A percentile compares a stretch with the other conserved stretches of the same genome.
Conservation (phyloP, 2,329 filamentous ascomycete species). For the Fusarium armeniacum region DNA sequence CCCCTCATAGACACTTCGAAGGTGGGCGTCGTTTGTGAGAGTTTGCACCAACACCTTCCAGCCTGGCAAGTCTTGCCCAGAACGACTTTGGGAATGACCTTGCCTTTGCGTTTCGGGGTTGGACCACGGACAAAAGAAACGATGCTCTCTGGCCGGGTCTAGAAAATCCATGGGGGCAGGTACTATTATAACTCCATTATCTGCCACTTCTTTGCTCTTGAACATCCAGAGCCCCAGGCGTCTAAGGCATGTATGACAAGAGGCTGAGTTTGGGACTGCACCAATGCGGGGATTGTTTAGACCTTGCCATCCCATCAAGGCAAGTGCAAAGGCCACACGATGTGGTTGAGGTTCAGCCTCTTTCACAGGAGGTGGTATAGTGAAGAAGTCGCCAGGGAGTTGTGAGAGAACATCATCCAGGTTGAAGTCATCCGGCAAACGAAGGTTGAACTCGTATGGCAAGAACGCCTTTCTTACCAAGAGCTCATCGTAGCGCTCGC, state of each 20-base stretch:
- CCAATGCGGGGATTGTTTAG: conserved; percentile 67
- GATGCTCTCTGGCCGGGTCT: conserved; percentile 79
- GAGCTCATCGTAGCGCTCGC: conserved; percentile 75
- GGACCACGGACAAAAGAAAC: conserved; percentile 88
- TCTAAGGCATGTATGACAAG: conserved; percentile 88
- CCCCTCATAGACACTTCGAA: conserved; percentile 58
- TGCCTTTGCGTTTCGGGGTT: conserved; percentile 72
- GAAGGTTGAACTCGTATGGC: conserved; percentile 73
- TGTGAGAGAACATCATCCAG: conserved; percentile 64
- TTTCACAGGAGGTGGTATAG: conserved; percentile 55
- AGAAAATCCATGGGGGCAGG: conserved; percentile 75
- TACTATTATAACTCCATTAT: conserved; percentile 65
- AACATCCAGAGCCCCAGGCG: conserved; percentile 96
- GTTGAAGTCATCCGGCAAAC: conserved; percentile 66
- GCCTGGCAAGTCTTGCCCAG: conserved; percentile 60
- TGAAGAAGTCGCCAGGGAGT: conserved; percentile 70
- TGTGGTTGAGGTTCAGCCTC: conserved; percentile 60
- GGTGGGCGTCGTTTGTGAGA: conserved; percentile 70
- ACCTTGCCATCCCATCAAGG: conserved; percentile 83
- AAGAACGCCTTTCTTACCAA: conserved; percentile 67
- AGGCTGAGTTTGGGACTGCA: conserved; percentile 78
- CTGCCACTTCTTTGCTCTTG: conserved; percentile 77
- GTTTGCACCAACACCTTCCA: conserved; percentile 70
- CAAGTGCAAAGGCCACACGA: conserved; percentile 75
- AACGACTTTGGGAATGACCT: conserved; percentile 52